A percentile compares a stretch with the other conserved stretches of the same genome.
phyloP scores from a whole-genome alignment of 1,284 basidiomycete genomes.

The Entoloma clypeatum region DNA sequence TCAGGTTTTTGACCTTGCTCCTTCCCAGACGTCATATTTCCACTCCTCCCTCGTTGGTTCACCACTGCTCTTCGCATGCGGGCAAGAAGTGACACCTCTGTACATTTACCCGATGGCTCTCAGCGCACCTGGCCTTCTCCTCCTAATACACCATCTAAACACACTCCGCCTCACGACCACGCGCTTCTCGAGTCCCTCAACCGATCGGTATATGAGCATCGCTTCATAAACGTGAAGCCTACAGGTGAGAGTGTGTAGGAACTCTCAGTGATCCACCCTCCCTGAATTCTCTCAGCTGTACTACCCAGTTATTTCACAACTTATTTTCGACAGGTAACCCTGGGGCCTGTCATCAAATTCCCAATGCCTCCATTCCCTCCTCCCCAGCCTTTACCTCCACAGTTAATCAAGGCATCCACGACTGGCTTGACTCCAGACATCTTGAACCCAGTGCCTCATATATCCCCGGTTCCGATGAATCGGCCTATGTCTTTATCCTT shows the following conservation, averaged over 20 bases:
- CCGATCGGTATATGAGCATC: constrained; percentile 57
- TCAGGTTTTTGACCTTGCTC: constrained; percentile 3
- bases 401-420: constrained; percentile 38
- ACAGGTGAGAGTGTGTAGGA: constrained; percentile 40
- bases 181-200: constrained; percentile 61
- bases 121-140: constrained; percentile 33
- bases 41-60: constrained; percentile 61
- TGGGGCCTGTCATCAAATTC: constrained; percentile 59
- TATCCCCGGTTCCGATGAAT: constrained; percentile 24
- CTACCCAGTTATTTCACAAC: constrained; percentile 68
- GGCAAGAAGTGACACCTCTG: constrained; percentile 41
- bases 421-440: constrained; percentile 31
- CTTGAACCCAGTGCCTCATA: constrained; percentile 29
- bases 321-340: constrained; percentile 62
- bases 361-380: constrained; percentile 70
- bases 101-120: constrained; percentile 45
- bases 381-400: constrained; percentile 53
- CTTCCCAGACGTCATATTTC: constrained; percentile 56
- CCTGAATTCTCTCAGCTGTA: constrained; percentile 41
- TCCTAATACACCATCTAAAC: constrained; percentile 29
- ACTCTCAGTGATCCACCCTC: neutral
- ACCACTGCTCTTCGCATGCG: constrained; percentile 53
- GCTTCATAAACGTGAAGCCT: constrained; percentile 65
- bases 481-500: constrained; percentile 47
- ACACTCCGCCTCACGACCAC: constrained; percentile 49